phyloP scores from a whole-genome alignment of 1,284 basidiomycete species.

The Volvariella volvacea region DNA sequence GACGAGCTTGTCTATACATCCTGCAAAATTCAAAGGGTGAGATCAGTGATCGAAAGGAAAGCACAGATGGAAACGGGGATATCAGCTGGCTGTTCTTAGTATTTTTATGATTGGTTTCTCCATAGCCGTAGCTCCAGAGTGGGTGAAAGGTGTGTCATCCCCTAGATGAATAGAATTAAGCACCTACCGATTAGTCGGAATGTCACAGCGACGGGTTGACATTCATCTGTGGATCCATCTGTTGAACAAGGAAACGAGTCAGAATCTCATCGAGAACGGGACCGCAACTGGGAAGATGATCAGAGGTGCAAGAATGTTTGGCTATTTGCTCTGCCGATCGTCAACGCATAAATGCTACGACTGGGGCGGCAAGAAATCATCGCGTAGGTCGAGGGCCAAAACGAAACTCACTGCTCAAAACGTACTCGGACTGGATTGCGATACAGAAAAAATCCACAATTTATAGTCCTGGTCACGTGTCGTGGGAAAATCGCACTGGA shows the following conservation, averaged over 20 bases:
- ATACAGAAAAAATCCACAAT: slow-evolving; percentile 15
- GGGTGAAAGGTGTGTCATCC: slow-evolving; percentile 27
- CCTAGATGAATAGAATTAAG: slow-evolving; percentile 11
- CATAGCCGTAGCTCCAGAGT: slow-evolving; percentile 21
- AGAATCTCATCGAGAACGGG: no score
- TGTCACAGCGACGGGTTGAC: no score
- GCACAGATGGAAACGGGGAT: slow-evolving; percentile 8
- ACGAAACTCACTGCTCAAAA: no score
- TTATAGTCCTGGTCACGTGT: slow-evolving; percentile 14
- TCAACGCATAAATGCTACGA: slow-evolving; percentile 37
- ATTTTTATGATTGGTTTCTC: slow-evolving; percentile 28
- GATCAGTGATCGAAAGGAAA: no score
- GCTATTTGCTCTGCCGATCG: slow-evolving; percentile 40
- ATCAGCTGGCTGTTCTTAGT: slow-evolving; percentile 52
- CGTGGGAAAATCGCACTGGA: slow-evolving; percentile 29
- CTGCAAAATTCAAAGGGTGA: no score
- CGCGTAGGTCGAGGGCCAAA: slow-evolving; percentile 15
- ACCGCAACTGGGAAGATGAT: slow-evolving; percentile 10
- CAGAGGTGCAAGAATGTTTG: slow-evolving; percentile 40
- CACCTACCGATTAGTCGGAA: slow-evolving; percentile 17
- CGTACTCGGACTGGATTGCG: slow-evolving; percentile 16
- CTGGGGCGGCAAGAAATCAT: slow-evolving; percentile 48
- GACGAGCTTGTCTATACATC: no score
- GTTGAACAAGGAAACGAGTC: no score
- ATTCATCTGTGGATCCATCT: no score